Evolutionary conservation across 345 rosid genomes (phyloP), one percentile per base, ranked within the genome.

Genomic region (Geranium rotundifolium): DNA sequence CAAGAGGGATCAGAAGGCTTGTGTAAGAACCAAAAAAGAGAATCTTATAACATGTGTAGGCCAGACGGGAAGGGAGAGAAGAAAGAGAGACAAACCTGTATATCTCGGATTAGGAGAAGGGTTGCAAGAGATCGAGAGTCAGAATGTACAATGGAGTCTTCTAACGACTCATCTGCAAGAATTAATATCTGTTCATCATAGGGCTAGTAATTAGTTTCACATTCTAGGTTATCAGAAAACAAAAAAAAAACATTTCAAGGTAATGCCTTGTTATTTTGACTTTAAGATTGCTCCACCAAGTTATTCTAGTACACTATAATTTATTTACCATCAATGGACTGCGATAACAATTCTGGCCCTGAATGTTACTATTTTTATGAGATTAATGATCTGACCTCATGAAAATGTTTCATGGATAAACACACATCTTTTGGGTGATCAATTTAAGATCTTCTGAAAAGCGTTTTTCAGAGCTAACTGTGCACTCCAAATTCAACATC

Each of bases 91-190:
- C 16, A 14, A 68, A 84, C 97, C 89, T 91, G 97, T 81, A 91
- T 91, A 73, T 86, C 96, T 54, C 96, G 95, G 65, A 91, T 91
- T 73, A 91, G 91, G 64, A 88, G 96, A 78, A 91, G 97, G 60
- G 96, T 91, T 61, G 96, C 96, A 54, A 91, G 95, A 72, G 96
- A 91, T 56, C 97, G 75, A 0, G 97, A 91, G 73, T 91, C 96
- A 18, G 97, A 88, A 75, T 91, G 95, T 70, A 91, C 97, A 64
- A 88, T 76, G 49, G 96, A 91, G 75, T 91, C 95, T 73, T 91
- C 97, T 14, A 91, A 70, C 14, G 95, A 86, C 72, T 91, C 96
- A 76, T 91, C 97, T 85, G 96, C 97, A 75, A 91, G 97, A 85
- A 91, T 88, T 72, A 91, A 65, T 74, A 91, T 91, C 96, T 91